phyloP scores from a whole-genome alignment of 495 filamentous ascomycete species.

The Rusavskia elegans region DNA sequence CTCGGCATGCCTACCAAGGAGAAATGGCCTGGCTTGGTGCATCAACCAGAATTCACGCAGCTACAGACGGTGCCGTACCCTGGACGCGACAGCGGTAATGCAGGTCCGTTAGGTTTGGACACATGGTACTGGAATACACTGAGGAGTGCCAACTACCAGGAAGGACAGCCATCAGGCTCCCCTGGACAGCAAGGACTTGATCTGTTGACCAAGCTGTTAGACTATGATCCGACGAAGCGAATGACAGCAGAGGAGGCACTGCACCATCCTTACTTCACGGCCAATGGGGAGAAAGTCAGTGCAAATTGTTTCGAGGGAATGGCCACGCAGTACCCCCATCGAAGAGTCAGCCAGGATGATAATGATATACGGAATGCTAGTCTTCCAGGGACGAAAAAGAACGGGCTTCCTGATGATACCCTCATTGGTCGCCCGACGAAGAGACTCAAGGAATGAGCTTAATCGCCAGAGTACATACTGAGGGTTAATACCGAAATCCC shows the following conservation, averaged over 20 bases:
- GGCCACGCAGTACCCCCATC: conserved; percentile 73
- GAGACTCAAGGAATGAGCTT: conserved; percentile 42
- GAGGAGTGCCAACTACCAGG: conserved; percentile 40
- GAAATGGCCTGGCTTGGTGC: conserved; percentile 64
- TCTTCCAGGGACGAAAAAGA: conserved; percentile 81
- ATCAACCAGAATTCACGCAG: conserved; percentile 70
- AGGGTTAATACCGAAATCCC: too few species aligned
- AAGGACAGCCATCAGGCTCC: conserved; percentile 30
- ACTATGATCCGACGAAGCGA: conserved; percentile 84
- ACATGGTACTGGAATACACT: conserved; percentile 49
- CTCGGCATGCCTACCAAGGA: conserved; percentile 83
- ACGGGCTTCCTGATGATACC: conserved; percentile 72
- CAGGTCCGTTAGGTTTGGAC: conserved; percentile 32
- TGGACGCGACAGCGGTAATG: conserved; percentile 22
- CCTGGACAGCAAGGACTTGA: conserved; percentile 67
- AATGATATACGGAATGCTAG: conserved; percentile 84
- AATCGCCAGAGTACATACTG: not conserved
- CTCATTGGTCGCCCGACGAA: conserved; percentile 46
- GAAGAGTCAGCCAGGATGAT: conserved; percentile 82
- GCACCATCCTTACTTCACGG: conserved; percentile 71
- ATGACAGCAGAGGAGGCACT: conserved; percentile 75
- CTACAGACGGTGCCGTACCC: conserved; percentile 42
- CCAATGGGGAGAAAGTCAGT: conserved; percentile 42
- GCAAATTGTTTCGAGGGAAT: conserved; percentile 84
- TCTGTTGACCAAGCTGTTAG: conserved; percentile 62